Conservation (phyloP, 2,329 filamentous ascomycete species). For the Raffaelea arxii region DNA sequence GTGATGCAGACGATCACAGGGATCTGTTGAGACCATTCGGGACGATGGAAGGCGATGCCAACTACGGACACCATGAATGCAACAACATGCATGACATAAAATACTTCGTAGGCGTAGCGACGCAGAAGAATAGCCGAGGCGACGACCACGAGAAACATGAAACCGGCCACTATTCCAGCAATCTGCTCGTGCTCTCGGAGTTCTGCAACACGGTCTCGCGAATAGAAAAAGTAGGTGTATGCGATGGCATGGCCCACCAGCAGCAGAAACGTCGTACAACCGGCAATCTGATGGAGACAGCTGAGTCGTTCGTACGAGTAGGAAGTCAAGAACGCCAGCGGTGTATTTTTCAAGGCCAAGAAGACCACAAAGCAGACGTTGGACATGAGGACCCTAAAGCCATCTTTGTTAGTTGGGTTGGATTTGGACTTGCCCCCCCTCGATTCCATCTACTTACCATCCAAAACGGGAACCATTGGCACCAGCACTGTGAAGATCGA, state of each 20-base stretch:
- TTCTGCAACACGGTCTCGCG: slow-evolving; percentile 15
- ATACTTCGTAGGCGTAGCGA: slow-evolving; percentile 42
- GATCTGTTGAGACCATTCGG: slow-evolving; percentile 30
- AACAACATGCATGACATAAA: slow-evolving; percentile 41
- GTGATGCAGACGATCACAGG: slow-evolving; percentile 31
- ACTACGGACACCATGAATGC: slow-evolving; percentile 40
- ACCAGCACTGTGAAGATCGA: slow-evolving; percentile 14
- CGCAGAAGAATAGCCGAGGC: slow-evolving; percentile 33
- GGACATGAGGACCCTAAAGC: slow-evolving; percentile 18
- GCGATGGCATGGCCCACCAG: slow-evolving; percentile 35
- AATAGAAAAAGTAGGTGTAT: slow-evolving; percentile 32
- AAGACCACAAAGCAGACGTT: slow-evolving; percentile 45
- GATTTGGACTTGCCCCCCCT: neutral
- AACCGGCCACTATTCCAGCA: slow-evolving; percentile 37
- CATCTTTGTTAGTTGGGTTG: neutral
- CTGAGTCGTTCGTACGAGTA: slow-evolving; percentile 52
- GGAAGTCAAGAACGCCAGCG: slow-evolving; percentile 39
- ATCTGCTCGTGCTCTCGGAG: slow-evolving; percentile 30
- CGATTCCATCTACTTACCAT: slow-evolving; percentile 20
- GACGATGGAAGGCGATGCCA: slow-evolving; percentile 41
- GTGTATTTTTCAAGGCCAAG: slow-evolving; percentile 49
- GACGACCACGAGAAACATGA: slow-evolving; percentile 33
- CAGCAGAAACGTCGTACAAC: slow-evolving; percentile 36
- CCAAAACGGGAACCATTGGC: slow-evolving; percentile 20
- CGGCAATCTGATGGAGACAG: slow-evolving; percentile 43